Percentiles rank a stretch among this genome's conserved stretches.
Conservation (phyloP, 768 basidiomycete genomes). For the Asterophora lycoperdoides region DNA sequence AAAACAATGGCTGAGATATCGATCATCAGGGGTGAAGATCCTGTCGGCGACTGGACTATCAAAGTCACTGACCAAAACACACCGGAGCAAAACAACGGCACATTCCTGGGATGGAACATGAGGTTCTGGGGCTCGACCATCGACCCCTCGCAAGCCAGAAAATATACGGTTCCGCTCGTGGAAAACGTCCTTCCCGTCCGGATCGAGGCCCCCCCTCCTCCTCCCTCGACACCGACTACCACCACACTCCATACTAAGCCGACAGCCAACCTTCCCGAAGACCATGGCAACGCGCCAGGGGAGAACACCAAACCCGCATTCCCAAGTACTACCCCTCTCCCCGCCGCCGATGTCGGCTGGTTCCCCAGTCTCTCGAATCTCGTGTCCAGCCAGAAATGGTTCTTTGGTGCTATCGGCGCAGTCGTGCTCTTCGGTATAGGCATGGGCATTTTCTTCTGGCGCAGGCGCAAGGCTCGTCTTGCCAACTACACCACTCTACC, state of each 20-base stretch:
- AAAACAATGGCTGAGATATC: background rate
- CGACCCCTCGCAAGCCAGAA: slow-evolving; percentile 61
- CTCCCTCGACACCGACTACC: slow-evolving; percentile 34
- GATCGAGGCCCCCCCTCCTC: slow-evolving; percentile 33
- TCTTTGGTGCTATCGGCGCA: slow-evolving; percentile 80
- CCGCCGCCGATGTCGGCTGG: slow-evolving; percentile 79
- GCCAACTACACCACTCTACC: slow-evolving; percentile 57
- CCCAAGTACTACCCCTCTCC: slow-evolving; percentile 34
- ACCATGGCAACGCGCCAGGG: slow-evolving; percentile 76
- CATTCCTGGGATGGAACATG: slow-evolving; percentile 89
- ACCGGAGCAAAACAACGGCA: slow-evolving; percentile 45
- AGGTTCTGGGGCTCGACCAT: slow-evolving; percentile 87
- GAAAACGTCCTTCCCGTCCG: slow-evolving; percentile 46
- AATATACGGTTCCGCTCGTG: slow-evolving; percentile 55
- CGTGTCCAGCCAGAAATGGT: slow-evolving; percentile 78
- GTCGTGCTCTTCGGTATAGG: slow-evolving; percentile 72
- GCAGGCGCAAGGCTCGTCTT: slow-evolving; percentile 46
- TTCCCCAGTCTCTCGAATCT: slow-evolving; percentile 75
- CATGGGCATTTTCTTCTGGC: slow-evolving; percentile 75
- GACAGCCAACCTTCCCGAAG: slow-evolving; percentile 80
- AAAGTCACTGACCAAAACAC: slow-evolving; percentile 76
- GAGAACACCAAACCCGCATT: slow-evolving; percentile 79
- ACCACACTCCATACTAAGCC: slow-evolving; percentile 78
- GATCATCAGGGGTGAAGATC: slow-evolving; percentile 79
- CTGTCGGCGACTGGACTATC: slow-evolving; percentile 87